Conservation (phyloP, 2,329 filamentous ascomycete genomes). For the Aaosphaeria arxii region DNA sequence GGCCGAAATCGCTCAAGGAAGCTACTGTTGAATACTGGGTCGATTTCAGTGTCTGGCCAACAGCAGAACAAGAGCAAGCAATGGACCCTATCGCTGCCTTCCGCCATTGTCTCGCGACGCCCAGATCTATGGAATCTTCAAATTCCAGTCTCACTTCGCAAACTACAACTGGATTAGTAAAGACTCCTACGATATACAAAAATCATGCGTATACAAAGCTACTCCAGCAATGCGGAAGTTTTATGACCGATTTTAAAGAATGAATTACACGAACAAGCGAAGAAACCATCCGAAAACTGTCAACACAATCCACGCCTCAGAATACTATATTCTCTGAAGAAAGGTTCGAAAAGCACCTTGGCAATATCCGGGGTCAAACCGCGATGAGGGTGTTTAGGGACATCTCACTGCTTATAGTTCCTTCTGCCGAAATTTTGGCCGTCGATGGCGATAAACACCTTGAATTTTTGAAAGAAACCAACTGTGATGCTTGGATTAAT, state of each 20-base stretch:
- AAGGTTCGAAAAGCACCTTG: constrained; percentile 35
- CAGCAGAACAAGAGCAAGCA: constrained; percentile 15
- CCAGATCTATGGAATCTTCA: constrained; percentile 11
- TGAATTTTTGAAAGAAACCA: constrained; percentile 11
- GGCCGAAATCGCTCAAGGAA: constrained; percentile 7
- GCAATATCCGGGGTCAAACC: constrained; percentile 23
- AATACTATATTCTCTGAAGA: constrained; percentile 13
- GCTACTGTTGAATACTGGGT: constrained; percentile 11
- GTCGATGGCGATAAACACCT: constrained; percentile 9
- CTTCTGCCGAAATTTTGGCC: constrained; percentile 11
- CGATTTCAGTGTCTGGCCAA: constrained; percentile 11
- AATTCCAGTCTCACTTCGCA: constrained; percentile 9
- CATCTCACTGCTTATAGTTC: constrained; percentile 13
- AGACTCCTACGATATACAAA: constrained; percentile 11
- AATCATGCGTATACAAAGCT: constrained; percentile 9
- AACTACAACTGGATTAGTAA: constrained; percentile 11
- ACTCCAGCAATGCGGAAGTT: constrained; percentile 13
- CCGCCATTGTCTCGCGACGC: constrained; percentile 8
- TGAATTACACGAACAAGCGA: constrained; percentile 10
- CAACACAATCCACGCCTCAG: constrained; percentile 9
- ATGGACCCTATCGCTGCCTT: constrained; percentile 10
- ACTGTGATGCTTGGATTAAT: not conserved
- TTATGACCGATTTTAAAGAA: constrained; percentile 8
- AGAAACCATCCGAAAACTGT: constrained; percentile 11
- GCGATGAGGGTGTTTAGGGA: constrained; percentile 13